Base-by-base conservation (phyloP, 2,329 filamentous ascomycete species). In the Ascochyta fabae region DNA sequence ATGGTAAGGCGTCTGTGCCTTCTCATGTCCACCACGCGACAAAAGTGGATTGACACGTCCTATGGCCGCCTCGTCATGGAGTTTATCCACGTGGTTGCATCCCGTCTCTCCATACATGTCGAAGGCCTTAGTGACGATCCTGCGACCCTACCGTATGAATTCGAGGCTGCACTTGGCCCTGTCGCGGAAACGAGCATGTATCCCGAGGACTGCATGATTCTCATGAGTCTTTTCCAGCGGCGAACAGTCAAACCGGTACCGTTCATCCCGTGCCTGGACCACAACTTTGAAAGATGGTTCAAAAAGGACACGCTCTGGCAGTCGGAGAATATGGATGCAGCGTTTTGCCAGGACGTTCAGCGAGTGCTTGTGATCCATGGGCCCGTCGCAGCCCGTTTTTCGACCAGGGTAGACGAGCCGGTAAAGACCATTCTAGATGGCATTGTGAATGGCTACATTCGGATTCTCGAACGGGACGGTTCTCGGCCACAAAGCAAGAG, bases 11-110 rank as follows among this genome's bases (percentile, higher is more conserved):
- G 93, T 55, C 88, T 96, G 86, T 89, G 96, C 5, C 90, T 95
- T 61, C 84, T 97, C 53, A 90, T 96, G 78, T 97, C 93, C 70
- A 92, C 92, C 80, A 91, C 96, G 74, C 89, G 96, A 79, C 85
- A 86, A 66, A 86, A 92, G 60, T 97, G 93, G 93, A 96, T 97
- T 58, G 93, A 97, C 71, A 83, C 85, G 27, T 91, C 91, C 0
- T 90, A 91, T 66, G 84, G 84, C 56, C 87, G 84, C 64, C 84
- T 97, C 44, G 92, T 91, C 7, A 91, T 90, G 43, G 92, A 96
- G 76, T 96, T 96, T 77, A 92, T 96, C 65, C 91, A 92, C 71
- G 47, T 58, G 12, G 43, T 60, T 22, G 52, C 53, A 10, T 56
- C 59, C n/a, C 53, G 62, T 27, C 38, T 60, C 43, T 54, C 24